phyloP scores from a whole-genome alignment of 106 monocot genomes.

The Phalaenopsis equestris region DNA sequence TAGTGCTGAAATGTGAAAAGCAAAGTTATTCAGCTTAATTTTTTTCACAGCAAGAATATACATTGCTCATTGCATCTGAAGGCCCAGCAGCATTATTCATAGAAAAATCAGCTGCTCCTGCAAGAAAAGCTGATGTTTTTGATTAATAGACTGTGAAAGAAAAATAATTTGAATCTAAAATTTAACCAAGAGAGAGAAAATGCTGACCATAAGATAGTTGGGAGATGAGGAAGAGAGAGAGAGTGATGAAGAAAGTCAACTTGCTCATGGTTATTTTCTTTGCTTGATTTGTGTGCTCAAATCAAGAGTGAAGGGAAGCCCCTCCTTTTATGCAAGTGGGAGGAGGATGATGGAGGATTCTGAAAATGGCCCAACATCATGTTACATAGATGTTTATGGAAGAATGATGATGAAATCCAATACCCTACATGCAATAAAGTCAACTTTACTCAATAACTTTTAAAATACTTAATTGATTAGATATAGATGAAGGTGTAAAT shows the following conservation, averaged over 20 bases:
- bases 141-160: neutral
- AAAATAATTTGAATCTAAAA: neutral
- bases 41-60: neutral
- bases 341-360: neutral
- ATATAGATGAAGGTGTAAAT: too few relatives aligned
- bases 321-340: neutral
- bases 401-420: neutral
- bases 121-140: neutral
- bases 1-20: too few relatives aligned
- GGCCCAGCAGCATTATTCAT: neutral
- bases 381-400: neutral
- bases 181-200: neutral
- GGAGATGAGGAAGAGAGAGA: neutral
- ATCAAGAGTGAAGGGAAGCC: neutral
- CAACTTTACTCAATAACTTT: neutral
- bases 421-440: neutral
- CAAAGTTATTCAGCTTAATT: too few relatives aligned
- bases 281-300: neutral
- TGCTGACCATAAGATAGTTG: neutral
- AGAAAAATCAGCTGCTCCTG: neutral
- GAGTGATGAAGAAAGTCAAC: neutral
- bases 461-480: neutral
- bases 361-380: neutral
- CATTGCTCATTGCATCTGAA: neutral
- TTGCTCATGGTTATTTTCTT: neutral